Evolutionary conservation across 2,329 filamentous ascomycete species (phyloP).

Genomic region (Purpureocillium takamizusanense): DNA sequence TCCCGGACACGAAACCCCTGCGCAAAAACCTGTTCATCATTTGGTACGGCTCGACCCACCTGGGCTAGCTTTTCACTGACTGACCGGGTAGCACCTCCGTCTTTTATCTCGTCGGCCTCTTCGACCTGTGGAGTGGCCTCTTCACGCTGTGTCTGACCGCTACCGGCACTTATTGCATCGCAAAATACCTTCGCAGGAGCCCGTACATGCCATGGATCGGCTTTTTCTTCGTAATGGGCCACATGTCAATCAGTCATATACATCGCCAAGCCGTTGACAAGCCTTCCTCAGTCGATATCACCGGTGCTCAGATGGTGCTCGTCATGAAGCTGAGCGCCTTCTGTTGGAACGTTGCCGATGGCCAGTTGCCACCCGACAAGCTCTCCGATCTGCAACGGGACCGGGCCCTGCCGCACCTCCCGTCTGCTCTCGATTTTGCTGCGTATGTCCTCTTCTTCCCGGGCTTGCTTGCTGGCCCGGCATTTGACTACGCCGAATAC

Average conservation of each 20-base stretch:
- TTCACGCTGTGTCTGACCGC: slow-evolving; percentile 73
- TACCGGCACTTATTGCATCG: slow-evolving; percentile 71
- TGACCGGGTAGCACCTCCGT: slow-evolving; percentile 58
- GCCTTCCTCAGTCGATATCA: slow-evolving; percentile 70
- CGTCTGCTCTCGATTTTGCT: slow-evolving; percentile 68
- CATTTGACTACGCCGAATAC: slow-evolving; percentile 94
- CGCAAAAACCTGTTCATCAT: slow-evolving; percentile 87
- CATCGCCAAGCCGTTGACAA: slow-evolving; percentile 63
- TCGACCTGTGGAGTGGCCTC: slow-evolving; percentile 82
- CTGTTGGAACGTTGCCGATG: slow-evolving; percentile 97
- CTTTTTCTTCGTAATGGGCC: slow-evolving; percentile 89
- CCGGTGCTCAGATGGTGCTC: slow-evolving; percentile 93
- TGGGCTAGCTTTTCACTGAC: too few species aligned
- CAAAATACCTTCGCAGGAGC: slow-evolving; percentile 66
- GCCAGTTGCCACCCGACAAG: slow-evolving; percentile 65
- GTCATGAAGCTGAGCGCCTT: slow-evolving; percentile 97
- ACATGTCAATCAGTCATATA: slow-evolving; percentile 89
- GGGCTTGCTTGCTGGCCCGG: slow-evolving; percentile 76
- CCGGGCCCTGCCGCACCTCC: slow-evolving; percentile 66
- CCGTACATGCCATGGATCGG: slow-evolving; percentile 97
- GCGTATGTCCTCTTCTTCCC: slow-evolving; percentile 97
- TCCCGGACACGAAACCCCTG: slow-evolving; percentile 76
- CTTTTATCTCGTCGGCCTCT: slow-evolving; percentile 90
- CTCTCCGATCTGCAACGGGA: slow-evolving; percentile 85
- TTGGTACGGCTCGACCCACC: slow-evolving; percentile 35